Evolutionary conservation across 768 basidiomycete species (phyloP).

Genomic region (Lactarius vividus): DNA sequence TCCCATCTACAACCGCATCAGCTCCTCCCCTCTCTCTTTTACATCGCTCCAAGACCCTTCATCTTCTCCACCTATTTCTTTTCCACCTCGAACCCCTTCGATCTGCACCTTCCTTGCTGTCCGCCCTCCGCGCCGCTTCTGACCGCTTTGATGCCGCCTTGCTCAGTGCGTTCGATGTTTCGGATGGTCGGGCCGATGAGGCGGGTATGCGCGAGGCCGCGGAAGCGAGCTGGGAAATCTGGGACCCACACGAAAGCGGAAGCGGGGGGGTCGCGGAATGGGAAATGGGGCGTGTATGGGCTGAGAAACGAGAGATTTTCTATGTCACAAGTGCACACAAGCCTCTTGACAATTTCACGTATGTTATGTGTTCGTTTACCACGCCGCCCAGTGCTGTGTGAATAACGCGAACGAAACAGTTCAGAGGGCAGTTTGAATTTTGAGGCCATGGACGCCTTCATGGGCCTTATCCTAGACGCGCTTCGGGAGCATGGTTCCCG

Average conservation of each 20-base stretch:
- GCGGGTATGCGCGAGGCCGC: constrained; percentile 77
- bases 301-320: constrained; percentile 92
- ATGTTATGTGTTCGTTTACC: constrained; percentile 32
- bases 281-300: constrained; percentile 95
- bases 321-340: constrained; percentile 82
- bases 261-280: constrained; percentile 51
- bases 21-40: constrained; percentile 39
- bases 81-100: constrained; percentile 74
- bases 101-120: constrained; percentile 57
- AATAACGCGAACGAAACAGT: constrained; percentile 19
- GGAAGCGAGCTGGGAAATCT: constrained; percentile 82
- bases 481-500: constrained; percentile 73
- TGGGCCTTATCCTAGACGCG: constrained; percentile 60
- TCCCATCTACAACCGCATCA: constrained; percentile 35
- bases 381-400: constrained; percentile 1
- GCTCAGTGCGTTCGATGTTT: constrained; percentile 85
- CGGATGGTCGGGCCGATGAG: constrained; percentile 74
- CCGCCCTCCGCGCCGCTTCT: constrained; percentile 70
- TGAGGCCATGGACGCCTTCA: constrained; percentile 91
- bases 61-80: constrained; percentile 72
- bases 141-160: constrained; percentile 87
- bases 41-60: constrained; percentile 49
- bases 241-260: constrained; percentile 41
- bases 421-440: constrained; percentile 62
- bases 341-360: constrained; percentile 80